Evolutionary conservation across 1,139 yeast species (phyloP).

Genomic region (Pichia sp.): DNA sequence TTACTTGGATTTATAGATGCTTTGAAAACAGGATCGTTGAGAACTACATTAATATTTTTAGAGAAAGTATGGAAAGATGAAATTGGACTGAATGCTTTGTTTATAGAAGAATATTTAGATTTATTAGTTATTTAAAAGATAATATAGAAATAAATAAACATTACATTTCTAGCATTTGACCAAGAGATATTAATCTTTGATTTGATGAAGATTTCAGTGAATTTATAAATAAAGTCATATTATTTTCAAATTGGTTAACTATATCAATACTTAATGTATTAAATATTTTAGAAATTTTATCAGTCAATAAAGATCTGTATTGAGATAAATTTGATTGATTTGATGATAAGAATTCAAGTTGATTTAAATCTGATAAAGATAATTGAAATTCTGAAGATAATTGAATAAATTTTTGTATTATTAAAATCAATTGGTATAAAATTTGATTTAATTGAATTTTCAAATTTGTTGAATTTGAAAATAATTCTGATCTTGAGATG

Average conservation of each 20-base stretch:
- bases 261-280: slow-evolving; percentile 24
- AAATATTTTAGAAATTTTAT: slow-evolving; percentile 19
- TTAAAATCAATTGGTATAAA: slow-evolving; percentile 6
- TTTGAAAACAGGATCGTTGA: slow-evolving; percentile 13
- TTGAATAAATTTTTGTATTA: slow-evolving; percentile 7
- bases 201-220: slow-evolving; percentile 35
- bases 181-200: slow-evolving; percentile 30
- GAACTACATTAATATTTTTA: slow-evolving; percentile 13
- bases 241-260: slow-evolving; percentile 25
- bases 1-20: slow-evolving; percentile 20
- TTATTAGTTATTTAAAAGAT: slow-evolving; percentile 5
- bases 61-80: slow-evolving; percentile 16
- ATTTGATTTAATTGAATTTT: slow-evolving; percentile 7
- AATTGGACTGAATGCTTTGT: slow-evolving; percentile 10
- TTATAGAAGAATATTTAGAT: slow-evolving; percentile 11
- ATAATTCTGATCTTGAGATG: slow-evolving; percentile 22
- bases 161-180: slow-evolving; percentile 25
- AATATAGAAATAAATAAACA: background rate
- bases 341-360: background rate
- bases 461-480: slow-evolving; percentile 2
- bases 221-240: slow-evolving; percentile 29
- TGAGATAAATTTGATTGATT: background rate
- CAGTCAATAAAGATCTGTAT: slow-evolving; percentile 8
- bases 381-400: slow-evolving; percentile 7
- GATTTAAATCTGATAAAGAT: slow-evolving; percentile 4